A percentile compares a stretch with the other conserved stretches of the same genome.
phyloP scores from a whole-genome alignment of 2,329 filamentous ascomycete genomes.

The Teratosphaeria zuluensis region DNA sequence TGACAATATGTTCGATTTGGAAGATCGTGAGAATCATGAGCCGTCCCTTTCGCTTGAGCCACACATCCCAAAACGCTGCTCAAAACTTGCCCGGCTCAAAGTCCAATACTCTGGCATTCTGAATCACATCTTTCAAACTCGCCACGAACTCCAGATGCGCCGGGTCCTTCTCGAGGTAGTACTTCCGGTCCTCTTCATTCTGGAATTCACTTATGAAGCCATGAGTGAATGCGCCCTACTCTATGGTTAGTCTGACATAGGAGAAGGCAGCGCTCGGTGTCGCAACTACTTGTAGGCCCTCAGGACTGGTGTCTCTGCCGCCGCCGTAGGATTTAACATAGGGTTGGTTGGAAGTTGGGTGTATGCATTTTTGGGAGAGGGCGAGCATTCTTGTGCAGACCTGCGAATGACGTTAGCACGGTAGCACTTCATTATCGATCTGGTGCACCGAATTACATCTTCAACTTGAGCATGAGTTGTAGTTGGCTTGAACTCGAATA shows the following conservation, averaged over 20 bases:
- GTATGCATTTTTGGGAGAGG: conserved; percentile 49
- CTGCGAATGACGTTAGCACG: conserved; percentile 26
- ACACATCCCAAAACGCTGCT: neutral
- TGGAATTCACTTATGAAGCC: conserved; percentile 61
- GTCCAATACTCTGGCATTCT: conserved; percentile 51
- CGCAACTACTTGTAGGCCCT: conserved; percentile 48
- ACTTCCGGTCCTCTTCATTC: conserved; percentile 53
- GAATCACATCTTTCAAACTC: conserved; percentile 38
- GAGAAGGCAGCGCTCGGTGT: neutral
- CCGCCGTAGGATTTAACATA: conserved; percentile 53
- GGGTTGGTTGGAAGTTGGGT: conserved; percentile 47
- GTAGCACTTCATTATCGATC: neutral
- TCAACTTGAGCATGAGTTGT: conserved; percentile 41
- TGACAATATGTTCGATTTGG: no score
- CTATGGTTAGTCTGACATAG: neutral
- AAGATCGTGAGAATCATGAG: no score
- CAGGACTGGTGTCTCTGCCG: conserved; percentile 52
- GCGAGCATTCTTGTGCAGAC: conserved; percentile 47
- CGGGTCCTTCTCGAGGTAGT: conserved; percentile 58
- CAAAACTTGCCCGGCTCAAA: conserved; percentile 38
- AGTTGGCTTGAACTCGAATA: conserved; percentile 54
- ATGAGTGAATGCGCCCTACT: conserved; percentile 53
- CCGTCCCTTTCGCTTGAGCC: no score
- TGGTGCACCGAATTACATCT: conserved; percentile 34
- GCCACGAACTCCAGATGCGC: conserved; percentile 52